Base-by-base conservation (phyloP, 2,329 filamentous ascomycete genomes). In the Helminthosporium solani region DNA sequence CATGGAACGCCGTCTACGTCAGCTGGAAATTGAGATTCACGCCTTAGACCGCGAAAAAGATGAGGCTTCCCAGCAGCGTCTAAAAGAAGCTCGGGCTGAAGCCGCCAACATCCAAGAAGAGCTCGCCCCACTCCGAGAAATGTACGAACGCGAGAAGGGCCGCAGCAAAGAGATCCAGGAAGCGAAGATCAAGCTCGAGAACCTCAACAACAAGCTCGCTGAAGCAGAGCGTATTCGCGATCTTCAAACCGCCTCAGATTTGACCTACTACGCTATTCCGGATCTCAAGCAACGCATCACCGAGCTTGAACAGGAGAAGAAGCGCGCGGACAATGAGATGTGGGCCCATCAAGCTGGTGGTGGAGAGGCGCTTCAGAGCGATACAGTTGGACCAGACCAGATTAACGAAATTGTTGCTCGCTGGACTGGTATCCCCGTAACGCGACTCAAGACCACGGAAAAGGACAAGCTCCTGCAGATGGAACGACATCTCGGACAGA, bases 381-480 rank as follows among this genome's bases (percentile, higher is more conserved):
- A 99, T 67, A 82, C 94, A 37, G 94, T 99, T 56, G 94, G 94
- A 5, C 90, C 91, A 9, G 94, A 99, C 55, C 91, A 99, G 71
- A 99, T 99, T 79, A 97, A 99, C 69, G 92, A 97, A 67, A 99
- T 99, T 51, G 94, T 99, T 42, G 87, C 88, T 44, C 86, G 90
- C 50, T 96, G 91, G 89, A 99, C 94, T n/a, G 94, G 94, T 54
- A 99, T 99, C 59, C 94, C 94, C 1, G 90, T 99, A 48, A 97
- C 90, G 3, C 82, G 92, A 51, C 84, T 99, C 33, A 92, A 88
- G 76, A 96, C 94, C 0, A 88, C 90, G 0, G 94, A 99, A 74
- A 97, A 96, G 75, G 94, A 99, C 70, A 97, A 97, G 78, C 80
- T 99, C n/a, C 81, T 99, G 53, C 81, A 95, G 64, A 99, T 99